Evolutionary conservation across 1,139 yeast species (phyloP).

Genomic region (Suhomyces bribrorum): DNA sequence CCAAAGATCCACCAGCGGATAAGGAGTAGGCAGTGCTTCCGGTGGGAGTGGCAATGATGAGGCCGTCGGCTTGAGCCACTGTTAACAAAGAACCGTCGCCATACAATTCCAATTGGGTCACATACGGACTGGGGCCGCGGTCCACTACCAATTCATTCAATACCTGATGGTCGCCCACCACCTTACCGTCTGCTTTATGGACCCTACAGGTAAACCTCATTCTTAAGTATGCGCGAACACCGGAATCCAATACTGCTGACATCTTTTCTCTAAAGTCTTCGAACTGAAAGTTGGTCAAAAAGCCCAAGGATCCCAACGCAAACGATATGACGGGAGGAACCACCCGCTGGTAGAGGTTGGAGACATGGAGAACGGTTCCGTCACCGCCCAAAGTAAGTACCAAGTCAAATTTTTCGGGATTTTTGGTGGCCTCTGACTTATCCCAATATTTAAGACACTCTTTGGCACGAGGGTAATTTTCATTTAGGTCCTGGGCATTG

Average conservation of each 20-base stretch:
- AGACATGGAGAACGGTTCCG: conserved; percentile 82
- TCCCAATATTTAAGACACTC: conserved; percentile 67
- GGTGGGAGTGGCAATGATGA: conserved; percentile 87
- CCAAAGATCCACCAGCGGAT: conserved; percentile 88
- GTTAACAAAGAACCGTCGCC: conserved; percentile 81
- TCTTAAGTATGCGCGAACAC: conserved; percentile 75
- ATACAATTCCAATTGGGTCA: conserved; percentile 77
- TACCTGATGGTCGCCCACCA: conserved; percentile 75
- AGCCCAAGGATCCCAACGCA: conserved; percentile 79
- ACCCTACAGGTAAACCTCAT: conserved; percentile 80
- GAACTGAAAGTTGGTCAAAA: conserved; percentile 74
- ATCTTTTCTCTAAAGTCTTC: conserved; percentile 64
- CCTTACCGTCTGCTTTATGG: conserved; percentile 55
- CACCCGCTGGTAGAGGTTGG: conserved; percentile 72
- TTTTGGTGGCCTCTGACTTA: conserved; percentile 52
- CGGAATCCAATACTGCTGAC: conserved; percentile 58
- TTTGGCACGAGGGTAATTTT: conserved; percentile 42
- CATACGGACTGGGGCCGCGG: conserved; percentile 86
- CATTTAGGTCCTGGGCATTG: conserved; percentile 45
- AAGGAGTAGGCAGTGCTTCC: conserved; percentile 91
- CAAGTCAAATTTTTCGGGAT: conserved; percentile 68
- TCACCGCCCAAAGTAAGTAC: conserved; percentile 87
- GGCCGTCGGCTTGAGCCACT: conserved; percentile 88
- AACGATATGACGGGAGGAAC: conserved; percentile 90
- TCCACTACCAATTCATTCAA: conserved; percentile 83